Conservation (phyloP, 441 rosid species). For the Capsella rubella region DNA sequence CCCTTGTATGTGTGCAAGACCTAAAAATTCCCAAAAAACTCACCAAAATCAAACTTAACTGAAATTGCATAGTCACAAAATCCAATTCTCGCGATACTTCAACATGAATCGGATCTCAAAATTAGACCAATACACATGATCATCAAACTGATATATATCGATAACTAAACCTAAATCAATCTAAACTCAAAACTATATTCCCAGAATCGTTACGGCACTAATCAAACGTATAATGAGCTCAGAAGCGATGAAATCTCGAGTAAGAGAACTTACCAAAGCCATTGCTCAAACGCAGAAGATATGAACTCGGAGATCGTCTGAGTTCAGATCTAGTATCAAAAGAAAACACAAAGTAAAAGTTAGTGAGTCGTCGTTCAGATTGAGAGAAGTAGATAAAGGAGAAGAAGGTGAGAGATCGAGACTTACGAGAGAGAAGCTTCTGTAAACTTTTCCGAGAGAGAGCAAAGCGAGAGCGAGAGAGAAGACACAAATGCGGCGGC, state of each 20-base stretch:
- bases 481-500: constrained; percentile 15
- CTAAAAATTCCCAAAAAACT: constrained; percentile 42
- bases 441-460: constrained; percentile 16
- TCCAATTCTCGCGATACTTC: too few species aligned
- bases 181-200: too few species aligned
- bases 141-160: too few species aligned
- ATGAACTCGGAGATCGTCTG: constrained; percentile 27
- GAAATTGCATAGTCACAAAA: neutral
- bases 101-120: too few species aligned
- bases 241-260: neutral
- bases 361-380: neutral
- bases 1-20: constrained; percentile 57
- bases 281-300: constrained; percentile 30
- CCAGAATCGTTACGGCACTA: neutral
- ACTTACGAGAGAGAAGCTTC: constrained; percentile 28
- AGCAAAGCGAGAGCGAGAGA: constrained; percentile 25
- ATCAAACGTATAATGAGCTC: neutral
- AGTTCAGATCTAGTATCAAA: constrained; percentile 37
- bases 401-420: neutral
- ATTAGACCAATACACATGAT: too few species aligned
- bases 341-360: neutral
- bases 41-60: neutral
- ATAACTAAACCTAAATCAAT: too few species aligned
- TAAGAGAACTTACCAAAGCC: constrained; percentile 35
- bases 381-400: neutral